Evolutionary conservation across 768 basidiomycete genomes (phyloP).

Genomic region (Phallus indusiatus): DNA sequence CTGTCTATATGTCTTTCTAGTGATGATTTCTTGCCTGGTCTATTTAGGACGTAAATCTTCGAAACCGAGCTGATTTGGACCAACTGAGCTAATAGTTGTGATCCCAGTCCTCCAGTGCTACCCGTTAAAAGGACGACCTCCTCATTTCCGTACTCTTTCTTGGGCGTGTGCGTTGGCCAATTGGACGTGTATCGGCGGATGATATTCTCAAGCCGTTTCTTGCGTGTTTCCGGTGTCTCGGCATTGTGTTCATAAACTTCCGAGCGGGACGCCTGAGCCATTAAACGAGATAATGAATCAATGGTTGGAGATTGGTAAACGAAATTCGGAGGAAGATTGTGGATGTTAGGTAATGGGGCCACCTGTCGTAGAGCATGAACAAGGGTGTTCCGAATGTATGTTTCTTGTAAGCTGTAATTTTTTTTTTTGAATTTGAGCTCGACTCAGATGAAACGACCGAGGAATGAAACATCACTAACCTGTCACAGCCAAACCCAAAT

Average conservation of each 20-base stretch:
- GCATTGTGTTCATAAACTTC: not conserved
- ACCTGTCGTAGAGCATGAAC: slow-evolving; percentile 15
- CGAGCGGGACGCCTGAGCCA: not conserved
- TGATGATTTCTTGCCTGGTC: slow-evolving; percentile 1
- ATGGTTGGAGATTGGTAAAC: slow-evolving; percentile 30
- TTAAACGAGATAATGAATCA: slow-evolving; percentile 10
- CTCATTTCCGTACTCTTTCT: not conserved
- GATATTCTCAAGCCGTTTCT: not conserved
- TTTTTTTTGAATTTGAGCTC: not conserved
- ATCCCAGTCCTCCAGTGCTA: slow-evolving; percentile 11
- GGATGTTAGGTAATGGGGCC: slow-evolving; percentile 13
- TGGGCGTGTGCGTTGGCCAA: not conserved
- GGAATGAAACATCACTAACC: not conserved
- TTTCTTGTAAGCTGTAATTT: slow-evolving; percentile 26
- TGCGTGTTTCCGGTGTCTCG: not conserved
- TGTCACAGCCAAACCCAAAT: not conserved
- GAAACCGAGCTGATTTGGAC: not conserved
- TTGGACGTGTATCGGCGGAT: not conserved
- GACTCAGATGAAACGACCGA: not conserved
- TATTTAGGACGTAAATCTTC: slow-evolving; percentile 9
- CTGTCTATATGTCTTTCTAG: slow-evolving; percentile 18
- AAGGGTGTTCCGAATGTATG: slow-evolving; percentile 27
- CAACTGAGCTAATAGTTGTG: slow-evolving; percentile 8
- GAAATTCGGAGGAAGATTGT: slow-evolving; percentile 21
- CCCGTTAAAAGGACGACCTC: slow-evolving; percentile 10